A percentile compares a stretch with the other conserved stretches of the same genome.
These are phyloP conservation scores for Xerocomus brunneocitrinus DNA, from an alignment of 768 basidiomycete species.

Conservation along the genomic window DNA sequence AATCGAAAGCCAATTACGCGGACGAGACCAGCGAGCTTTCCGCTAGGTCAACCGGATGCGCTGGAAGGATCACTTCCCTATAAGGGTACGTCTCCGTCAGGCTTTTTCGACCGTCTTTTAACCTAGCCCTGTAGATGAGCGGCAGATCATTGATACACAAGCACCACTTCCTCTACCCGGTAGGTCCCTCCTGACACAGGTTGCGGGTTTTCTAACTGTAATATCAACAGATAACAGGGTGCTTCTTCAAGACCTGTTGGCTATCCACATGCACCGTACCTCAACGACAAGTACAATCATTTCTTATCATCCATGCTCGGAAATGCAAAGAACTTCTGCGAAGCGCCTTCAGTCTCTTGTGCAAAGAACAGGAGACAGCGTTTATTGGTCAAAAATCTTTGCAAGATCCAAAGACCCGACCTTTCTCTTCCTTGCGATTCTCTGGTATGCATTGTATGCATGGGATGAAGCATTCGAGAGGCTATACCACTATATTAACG, in stretches of 20 bases:
- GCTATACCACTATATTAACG: slow-evolving; percentile 46
- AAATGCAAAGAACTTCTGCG: slow-evolving; percentile 26
- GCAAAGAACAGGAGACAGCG: slow-evolving; percentile 28
- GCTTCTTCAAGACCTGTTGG: slow-evolving; percentile 43
- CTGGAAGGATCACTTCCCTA: slow-evolving; percentile 5
- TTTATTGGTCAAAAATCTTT: slow-evolving; percentile 34
- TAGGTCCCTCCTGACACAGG: slow-evolving; percentile 12
- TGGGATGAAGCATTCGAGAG: slow-evolving; percentile 59
- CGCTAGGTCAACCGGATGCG: not conserved
- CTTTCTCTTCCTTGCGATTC: slow-evolving; percentile 46
- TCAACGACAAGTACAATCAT: slow-evolving; percentile 22
- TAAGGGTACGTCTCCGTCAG: slow-evolving; percentile 9
- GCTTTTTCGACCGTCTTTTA: not conserved
- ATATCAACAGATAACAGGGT: slow-evolving; percentile 13
- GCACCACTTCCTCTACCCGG: slow-evolving; percentile 39
- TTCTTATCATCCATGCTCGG: slow-evolving; percentile 29
- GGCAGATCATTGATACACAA: slow-evolving; percentile 47
- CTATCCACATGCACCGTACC: slow-evolving; percentile 48
- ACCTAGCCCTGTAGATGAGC: slow-evolving; percentile 12
- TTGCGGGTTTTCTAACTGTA: not conserved
- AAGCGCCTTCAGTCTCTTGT: slow-evolving; percentile 26
- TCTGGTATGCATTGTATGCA: slow-evolving; percentile 59
- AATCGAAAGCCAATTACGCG: slow-evolving; percentile 23
- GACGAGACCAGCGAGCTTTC: not conserved
- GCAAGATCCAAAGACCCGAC: slow-evolving; percentile 42